Percentiles rank a stretch among this genome's conserved stretches.
Conservation (phyloP, 345 rosid genomes). For the Schrenkiella parvula region DNA sequence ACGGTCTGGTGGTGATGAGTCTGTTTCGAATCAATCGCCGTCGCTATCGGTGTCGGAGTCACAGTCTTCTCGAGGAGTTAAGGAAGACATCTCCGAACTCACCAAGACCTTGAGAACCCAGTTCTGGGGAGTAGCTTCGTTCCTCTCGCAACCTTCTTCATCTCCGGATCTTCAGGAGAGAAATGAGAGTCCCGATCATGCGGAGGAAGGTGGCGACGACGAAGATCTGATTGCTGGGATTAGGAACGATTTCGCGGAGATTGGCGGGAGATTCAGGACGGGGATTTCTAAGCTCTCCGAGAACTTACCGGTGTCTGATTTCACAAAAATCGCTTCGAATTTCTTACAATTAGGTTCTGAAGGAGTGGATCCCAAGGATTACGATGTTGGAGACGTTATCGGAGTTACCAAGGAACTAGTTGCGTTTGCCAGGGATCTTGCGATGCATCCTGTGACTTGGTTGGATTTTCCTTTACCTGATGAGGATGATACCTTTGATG, state of each 20-base stretch:
- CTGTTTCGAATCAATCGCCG: not conserved
- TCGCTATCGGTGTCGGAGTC: conserved; percentile 31
- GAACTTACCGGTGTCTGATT: conserved; percentile 47
- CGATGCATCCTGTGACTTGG: conserved; percentile 90
- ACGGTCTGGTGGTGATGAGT: not conserved
- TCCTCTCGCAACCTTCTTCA: conserved; percentile 54
- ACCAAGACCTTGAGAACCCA: conserved; percentile 69
- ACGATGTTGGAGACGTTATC: conserved; percentile 24
- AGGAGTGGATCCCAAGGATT: conserved; percentile 27
- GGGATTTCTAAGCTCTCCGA: conserved; percentile 72
- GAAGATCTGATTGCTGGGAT: conserved; percentile 34
- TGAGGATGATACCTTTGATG: conserved; percentile 64
- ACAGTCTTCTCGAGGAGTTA: conserved; percentile 63
- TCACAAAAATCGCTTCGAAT: conserved; percentile 46
- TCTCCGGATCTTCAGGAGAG: conserved; percentile 24
- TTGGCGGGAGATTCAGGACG: conserved; percentile 45
- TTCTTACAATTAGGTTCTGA: conserved; percentile 44
- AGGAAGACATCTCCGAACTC: conserved; percentile 77
- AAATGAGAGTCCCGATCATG: conserved; percentile 16
- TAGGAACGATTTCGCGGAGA: conserved; percentile 36
- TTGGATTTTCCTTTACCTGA: conserved; percentile 79
- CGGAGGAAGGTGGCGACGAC: conserved; percentile 24
- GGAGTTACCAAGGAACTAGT: conserved; percentile 79
- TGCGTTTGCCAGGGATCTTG: conserved; percentile 63
- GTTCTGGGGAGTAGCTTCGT: conserved; percentile 86